Conservation (phyloP, 2,329 filamentous ascomycete species). For the Epichloe aotearoae region DNA sequence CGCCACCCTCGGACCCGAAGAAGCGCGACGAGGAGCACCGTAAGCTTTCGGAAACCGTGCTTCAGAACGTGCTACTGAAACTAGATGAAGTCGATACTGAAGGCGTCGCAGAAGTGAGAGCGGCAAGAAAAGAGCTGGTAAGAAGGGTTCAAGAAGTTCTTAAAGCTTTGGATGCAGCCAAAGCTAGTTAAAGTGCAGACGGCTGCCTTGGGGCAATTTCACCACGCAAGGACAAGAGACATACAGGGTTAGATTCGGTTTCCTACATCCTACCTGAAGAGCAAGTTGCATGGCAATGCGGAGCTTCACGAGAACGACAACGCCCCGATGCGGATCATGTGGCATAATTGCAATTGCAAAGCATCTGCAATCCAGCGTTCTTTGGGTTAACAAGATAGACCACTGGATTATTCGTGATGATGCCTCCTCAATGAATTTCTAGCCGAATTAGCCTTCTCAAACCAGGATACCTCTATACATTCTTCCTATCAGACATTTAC, state of each 20-base stretch:
- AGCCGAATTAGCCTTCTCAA: neutral
- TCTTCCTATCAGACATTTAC: neutral
- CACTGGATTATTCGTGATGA: neutral
- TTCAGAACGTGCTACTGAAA: constrained; percentile 66
- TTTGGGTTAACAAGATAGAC: neutral
- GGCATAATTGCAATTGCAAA: neutral
- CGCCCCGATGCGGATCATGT: neutral
- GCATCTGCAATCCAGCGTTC: neutral
- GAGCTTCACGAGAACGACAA: neutral
- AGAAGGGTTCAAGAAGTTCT: constrained; percentile 55
- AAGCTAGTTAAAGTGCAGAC: constrained; percentile 7
- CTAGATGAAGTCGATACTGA: constrained; percentile 64
- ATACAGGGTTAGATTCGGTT: neutral
- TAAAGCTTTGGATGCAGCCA: constrained; percentile 44
- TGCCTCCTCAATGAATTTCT: neutral
- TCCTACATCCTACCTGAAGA: neutral
- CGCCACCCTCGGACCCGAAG: constrained; percentile 51
- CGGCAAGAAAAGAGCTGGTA: constrained; percentile 59
- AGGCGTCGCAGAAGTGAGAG: constrained; percentile 51
- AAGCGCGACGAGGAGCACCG: constrained; percentile 64
- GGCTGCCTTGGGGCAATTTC: neutral
- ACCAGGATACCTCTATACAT: neutral
- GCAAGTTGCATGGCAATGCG: neutral
- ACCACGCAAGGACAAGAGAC: neutral
- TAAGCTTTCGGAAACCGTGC: constrained; percentile 59